Base-by-base conservation (phyloP, 805 yeast genomes). In the Osmozyma mogii region DNA sequence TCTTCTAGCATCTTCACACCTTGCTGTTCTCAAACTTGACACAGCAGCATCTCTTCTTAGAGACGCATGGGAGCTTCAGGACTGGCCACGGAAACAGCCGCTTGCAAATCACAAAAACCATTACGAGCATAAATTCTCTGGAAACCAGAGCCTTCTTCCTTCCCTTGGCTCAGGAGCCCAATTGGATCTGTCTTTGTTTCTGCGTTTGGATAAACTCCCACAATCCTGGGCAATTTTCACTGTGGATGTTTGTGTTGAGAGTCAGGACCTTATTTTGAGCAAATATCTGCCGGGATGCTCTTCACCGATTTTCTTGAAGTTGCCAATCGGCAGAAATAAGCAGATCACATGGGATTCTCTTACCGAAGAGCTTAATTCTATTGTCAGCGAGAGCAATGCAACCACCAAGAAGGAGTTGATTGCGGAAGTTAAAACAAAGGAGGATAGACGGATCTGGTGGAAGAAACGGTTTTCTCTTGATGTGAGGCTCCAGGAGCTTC, bases 381-480 rank as follows among this genome's bases (percentile, higher is more conserved):
- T 88, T 5, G 78, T 87, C 14, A 39, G 50, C 0, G 63, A 65
- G 30, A 85, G 89, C 48, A 75, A 83, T 39, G 42, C 50, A 3
- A 71, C 84, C 0, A 78, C 89, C 0, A 65, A 70, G 13, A 35
- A 53, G 1, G 72, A 68, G 19, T 63, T 70, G 1, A 76, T 85
- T 0, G 58, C 72, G 0, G 47, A 44, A 1, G 71, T 82, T 2
- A 58, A 48, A 3, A 66, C 84, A 0, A 64, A 68, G 25, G 78
- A 75, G 24, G 80, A 77, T 17, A 63, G 85, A 28, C 68, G 65
- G 26, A 39, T 57, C 6, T 89, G 96, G 96, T 92, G 96, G 95
- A 64, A 65, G 23, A 57, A 59, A 17, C 58, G 96, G 28, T 72
- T 71, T 32, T 54, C 52, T 0, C 56, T 87, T 11, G 96, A 89